Evolutionary conservation across 768 basidiomycete species (phyloP).

Genomic region (Boletus bicolor): DNA sequence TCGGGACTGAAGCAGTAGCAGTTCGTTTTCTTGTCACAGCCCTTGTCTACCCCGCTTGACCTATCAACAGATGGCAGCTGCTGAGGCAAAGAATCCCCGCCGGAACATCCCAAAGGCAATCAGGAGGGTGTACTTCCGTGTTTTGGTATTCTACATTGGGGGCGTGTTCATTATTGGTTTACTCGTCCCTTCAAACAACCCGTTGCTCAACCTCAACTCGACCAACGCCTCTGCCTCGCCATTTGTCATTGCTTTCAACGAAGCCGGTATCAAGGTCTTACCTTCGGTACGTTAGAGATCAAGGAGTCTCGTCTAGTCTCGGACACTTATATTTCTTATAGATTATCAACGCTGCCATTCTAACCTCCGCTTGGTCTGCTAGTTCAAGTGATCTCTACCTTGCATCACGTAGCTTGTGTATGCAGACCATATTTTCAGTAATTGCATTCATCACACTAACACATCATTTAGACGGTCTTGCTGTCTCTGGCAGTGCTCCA

Average conservation of each 20-base stretch:
- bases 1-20: slow-evolving; percentile 54
- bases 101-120: slow-evolving; percentile 41
- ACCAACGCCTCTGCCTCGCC: slow-evolving; percentile 46
- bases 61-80: slow-evolving; percentile 37
- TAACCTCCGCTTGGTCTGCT: slow-evolving; percentile 45
- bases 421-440: neutral
- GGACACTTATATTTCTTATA: neutral
- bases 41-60: neutral
- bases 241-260: slow-evolving; percentile 54
- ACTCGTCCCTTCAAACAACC: slow-evolving; percentile 47
- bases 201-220: slow-evolving; percentile 36
- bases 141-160: slow-evolving; percentile 38
- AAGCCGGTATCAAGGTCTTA: slow-evolving; percentile 56
- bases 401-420: slow-evolving; percentile 39
- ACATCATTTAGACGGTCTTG: slow-evolving; percentile 45
- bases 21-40: slow-evolving; percentile 20
- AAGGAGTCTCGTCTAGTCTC: neutral
- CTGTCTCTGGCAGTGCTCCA: slow-evolving; percentile 52
- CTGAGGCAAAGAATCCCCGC: slow-evolving; percentile 50
- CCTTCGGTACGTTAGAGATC: slow-evolving; percentile 37
- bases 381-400: slow-evolving; percentile 40
- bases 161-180: slow-evolving; percentile 48
- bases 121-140: slow-evolving; percentile 42
- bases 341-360: slow-evolving; percentile 39
- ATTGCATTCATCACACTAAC: neutral